These are phyloP conservation scores for Taiozyma sp. DNA, from an alignment of 1,139 yeast genomes.

Conservation along the genomic window DNA sequence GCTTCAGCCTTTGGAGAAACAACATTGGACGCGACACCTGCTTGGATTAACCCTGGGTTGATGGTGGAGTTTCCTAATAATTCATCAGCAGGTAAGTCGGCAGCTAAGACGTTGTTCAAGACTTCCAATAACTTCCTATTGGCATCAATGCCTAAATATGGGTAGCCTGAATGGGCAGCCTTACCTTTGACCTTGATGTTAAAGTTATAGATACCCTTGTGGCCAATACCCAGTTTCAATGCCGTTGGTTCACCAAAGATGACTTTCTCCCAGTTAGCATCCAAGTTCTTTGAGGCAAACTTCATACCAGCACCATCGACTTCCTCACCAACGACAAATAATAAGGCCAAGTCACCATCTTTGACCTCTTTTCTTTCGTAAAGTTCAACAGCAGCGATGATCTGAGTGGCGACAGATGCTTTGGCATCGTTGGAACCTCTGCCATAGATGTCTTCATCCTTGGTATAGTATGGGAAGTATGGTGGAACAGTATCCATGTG, in stretches of 20 bases:
- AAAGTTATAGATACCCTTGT: constrained; percentile 50
- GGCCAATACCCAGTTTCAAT: constrained; percentile 63
- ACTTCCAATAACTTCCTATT: constrained; percentile 51
- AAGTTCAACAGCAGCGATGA: constrained; percentile 47
- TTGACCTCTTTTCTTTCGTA: constrained; percentile 31
- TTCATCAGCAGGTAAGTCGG: constrained; percentile 44
- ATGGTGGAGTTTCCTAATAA: constrained; percentile 58
- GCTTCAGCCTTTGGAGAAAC: constrained; percentile 58
- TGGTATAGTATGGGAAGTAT: constrained; percentile 44
- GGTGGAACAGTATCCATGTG: constrained; percentile 78
- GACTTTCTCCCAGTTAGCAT: constrained; percentile 53
- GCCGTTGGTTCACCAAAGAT: constrained; percentile 79
- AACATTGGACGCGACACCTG: constrained; percentile 62
- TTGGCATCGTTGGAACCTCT: constrained; percentile 70
- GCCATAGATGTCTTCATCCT: constrained; percentile 52
- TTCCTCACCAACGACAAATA: constrained; percentile 72
- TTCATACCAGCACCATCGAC: constrained; percentile 59
- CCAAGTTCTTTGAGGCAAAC: constrained; percentile 34
- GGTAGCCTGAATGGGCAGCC: constrained; percentile 69
- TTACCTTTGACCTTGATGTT: constrained; percentile 46
- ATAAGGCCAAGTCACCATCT: constrained; percentile 53
- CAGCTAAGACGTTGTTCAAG: constrained; percentile 34
- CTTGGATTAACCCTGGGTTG: constrained; percentile 54
- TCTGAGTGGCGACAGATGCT: constrained; percentile 61
- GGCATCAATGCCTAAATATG: constrained; percentile 64